Evolutionary conservation across 2,329 filamentous ascomycete genomes (phyloP).

Genomic region (Neonectria neomacrospora): DNA sequence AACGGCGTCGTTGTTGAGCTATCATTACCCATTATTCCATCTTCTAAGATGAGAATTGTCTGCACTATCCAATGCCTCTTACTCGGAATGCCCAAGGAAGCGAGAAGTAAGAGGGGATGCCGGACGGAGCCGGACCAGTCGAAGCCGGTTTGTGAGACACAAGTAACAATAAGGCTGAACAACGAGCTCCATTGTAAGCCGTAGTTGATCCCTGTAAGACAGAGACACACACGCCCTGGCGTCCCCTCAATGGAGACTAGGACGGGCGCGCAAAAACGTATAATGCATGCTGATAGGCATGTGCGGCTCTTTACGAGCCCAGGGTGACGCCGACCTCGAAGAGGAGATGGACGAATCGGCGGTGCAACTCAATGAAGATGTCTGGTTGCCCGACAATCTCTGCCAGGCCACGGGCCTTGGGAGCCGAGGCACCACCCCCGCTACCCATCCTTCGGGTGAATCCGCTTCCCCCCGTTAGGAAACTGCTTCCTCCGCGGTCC

Average conservation of each 20-base stretch:
- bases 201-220: slow-evolving; percentile 8
- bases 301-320: slow-evolving; percentile 54
- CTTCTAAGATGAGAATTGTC: neutral
- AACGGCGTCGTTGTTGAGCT: neutral
- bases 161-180: neutral
- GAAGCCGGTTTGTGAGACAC: neutral
- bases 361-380: slow-evolving; percentile 75
- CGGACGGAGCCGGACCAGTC: neutral
- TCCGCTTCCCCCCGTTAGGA: slow-evolving; percentile 65
- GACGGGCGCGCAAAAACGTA: slow-evolving; percentile 40
- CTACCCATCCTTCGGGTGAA: slow-evolving; percentile 68
- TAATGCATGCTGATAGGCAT: slow-evolving; percentile 40
- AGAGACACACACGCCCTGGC: slow-evolving; percentile 13
- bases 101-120: neutral
- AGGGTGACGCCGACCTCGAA: slow-evolving; percentile 67
- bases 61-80: neutral
- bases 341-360: slow-evolving; percentile 70
- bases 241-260: slow-evolving; percentile 18
- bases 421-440: slow-evolving; percentile 64
- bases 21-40: neutral
- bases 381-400: slow-evolving; percentile 74
- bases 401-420: slow-evolving; percentile 70
- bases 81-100: neutral
- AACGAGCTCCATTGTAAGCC: neutral
- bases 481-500: slow-evolving; percentile 63